phyloP scores from a whole-genome alignment of 2,329 filamentous ascomycete species.

The Monascus ruber region DNA sequence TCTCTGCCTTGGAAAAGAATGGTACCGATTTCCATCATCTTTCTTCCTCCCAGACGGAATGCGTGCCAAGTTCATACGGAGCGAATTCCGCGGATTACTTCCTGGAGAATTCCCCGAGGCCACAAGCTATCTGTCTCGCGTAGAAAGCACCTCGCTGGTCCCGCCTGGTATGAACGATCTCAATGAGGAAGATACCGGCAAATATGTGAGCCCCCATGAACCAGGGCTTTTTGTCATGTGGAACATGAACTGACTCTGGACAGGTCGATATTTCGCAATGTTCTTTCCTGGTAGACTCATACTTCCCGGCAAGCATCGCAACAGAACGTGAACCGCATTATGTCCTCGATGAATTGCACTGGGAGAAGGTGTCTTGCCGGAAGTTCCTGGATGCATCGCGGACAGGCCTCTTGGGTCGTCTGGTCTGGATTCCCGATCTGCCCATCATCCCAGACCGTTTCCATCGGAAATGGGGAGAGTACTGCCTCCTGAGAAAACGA shows the following conservation, averaged over 20 bases:
- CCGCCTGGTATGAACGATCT: conserved; percentile 82
- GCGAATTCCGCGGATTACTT: conserved; percentile 76
- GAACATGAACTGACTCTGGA: conserved; percentile 4
- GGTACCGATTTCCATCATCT: conserved; percentile 93
- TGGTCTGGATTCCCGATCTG: conserved; percentile 70
- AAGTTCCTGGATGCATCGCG: conserved; percentile 68
- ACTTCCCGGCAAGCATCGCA: conserved; percentile 50
- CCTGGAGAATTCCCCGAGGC: conserved; percentile 83
- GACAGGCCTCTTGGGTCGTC: conserved; percentile 62
- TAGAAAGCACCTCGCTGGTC: conserved; percentile 72
- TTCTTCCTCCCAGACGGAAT: conserved; percentile 79
- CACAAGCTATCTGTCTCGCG: conserved; percentile 55
- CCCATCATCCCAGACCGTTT: conserved; percentile 57
- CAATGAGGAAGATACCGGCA: conserved; percentile 74
- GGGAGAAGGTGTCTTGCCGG: conserved; percentile 66
- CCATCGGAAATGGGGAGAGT: conserved; percentile 70
- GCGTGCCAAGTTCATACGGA: conserved; percentile 79
- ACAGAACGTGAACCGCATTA: conserved; percentile 72
- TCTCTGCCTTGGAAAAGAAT: conserved; percentile 90
- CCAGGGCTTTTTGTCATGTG: conserved; percentile 1
- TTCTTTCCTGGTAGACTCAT: conserved; percentile 77
- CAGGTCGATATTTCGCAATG: conserved; percentile 61
- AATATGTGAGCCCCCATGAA: conserved; percentile 53
- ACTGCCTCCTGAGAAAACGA: conserved; percentile 66
- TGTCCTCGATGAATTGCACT: conserved; percentile 58